Conservation (phyloP, 352 stramenopile genomes). For the Phytophthora cryptogea region DNA sequence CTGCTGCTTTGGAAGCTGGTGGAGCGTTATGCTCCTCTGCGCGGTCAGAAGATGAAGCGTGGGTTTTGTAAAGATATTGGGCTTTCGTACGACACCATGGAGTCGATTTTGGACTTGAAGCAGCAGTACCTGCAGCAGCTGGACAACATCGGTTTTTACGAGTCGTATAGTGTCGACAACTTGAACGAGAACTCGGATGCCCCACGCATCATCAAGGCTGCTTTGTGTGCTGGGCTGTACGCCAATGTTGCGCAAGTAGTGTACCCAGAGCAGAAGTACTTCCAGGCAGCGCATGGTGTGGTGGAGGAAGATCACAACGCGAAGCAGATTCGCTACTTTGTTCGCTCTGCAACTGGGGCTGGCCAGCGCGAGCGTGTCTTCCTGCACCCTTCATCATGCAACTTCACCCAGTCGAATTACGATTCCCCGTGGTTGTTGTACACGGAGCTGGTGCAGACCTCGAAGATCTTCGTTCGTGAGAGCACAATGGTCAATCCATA, state of each 20-base stretch:
- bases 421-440: slow-evolving; percentile 97
- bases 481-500: slow-evolving; percentile 97
- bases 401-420: slow-evolving; percentile 91
- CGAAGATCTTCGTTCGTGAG: slow-evolving; percentile 97
- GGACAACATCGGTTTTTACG: slow-evolving; percentile 81
- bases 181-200: slow-evolving; percentile 68
- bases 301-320: slow-evolving; percentile 92
- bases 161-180: slow-evolving; percentile 34
- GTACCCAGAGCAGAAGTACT: slow-evolving; percentile 94
- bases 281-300: slow-evolving; percentile 91
- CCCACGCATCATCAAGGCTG: slow-evolving; percentile 92
- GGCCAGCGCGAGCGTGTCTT: slow-evolving; percentile 91
- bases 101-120: slow-evolving; percentile 92
- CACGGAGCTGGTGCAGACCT: slow-evolving; percentile 95
- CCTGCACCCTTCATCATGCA: slow-evolving; percentile 95
- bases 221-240: slow-evolving; percentile 82
- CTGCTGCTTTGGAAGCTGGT: slow-evolving; percentile 82
- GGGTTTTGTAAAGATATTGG: slow-evolving; percentile 71
- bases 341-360: slow-evolving; percentile 40
- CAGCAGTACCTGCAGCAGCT: slow-evolving; percentile 86
- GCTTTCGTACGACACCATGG: slow-evolving; percentile 88
- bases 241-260: slow-evolving; percentile 85
- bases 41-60: slow-evolving; percentile 58
- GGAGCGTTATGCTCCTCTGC: slow-evolving; percentile 58
- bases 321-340: slow-evolving; percentile 95